A percentile compares a stretch with the other conserved stretches of the same genome.
These are phyloP conservation scores for Sabuloglossum arenarium DNA, from an alignment of 495 filamentous ascomycete genomes.

Conservation along the genomic window DNA sequence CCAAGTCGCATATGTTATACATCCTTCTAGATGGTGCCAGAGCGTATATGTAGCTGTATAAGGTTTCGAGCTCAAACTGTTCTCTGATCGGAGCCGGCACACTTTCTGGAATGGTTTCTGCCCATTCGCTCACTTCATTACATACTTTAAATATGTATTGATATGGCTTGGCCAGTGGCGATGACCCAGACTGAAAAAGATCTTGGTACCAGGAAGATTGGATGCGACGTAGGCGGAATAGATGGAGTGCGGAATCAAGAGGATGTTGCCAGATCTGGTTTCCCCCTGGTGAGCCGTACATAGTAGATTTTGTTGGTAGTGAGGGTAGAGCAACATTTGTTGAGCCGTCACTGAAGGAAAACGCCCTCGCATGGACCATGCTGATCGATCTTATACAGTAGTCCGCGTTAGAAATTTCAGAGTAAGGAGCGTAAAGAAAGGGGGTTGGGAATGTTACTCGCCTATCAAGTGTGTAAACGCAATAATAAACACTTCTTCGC, in stretches of 20 bases:
- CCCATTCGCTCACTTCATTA: slow-evolving; percentile 44
- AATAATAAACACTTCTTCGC: slow-evolving; percentile 63
- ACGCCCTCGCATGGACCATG: slow-evolving; percentile 56
- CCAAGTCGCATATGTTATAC: slow-evolving; percentile 42
- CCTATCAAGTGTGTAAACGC: slow-evolving; percentile 74
- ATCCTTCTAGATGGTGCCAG: slow-evolving; percentile 50
- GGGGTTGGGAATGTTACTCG: slow-evolving; percentile 23
- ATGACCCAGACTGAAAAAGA: slow-evolving; percentile 48
- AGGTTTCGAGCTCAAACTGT: slow-evolving; percentile 58
- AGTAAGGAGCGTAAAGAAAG: background rate
- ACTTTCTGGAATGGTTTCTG: slow-evolving; percentile 33
- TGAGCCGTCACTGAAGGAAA: slow-evolving; percentile 85
- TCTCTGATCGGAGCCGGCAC: slow-evolving; percentile 37
- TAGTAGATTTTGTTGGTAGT: slow-evolving; percentile 16
- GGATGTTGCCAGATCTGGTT: slow-evolving; percentile 27
- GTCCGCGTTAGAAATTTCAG: background rate
- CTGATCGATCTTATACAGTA: slow-evolving; percentile 45
- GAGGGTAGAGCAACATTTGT: slow-evolving; percentile 41
- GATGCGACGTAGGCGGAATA: slow-evolving; percentile 55
- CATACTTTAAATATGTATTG: slow-evolving; percentile 42
- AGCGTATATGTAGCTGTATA: slow-evolving; percentile 70
- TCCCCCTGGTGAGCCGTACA: slow-evolving; percentile 13
- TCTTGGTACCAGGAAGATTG: slow-evolving; percentile 70
- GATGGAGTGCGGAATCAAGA: slow-evolving; percentile 31
- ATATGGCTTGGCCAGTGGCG: slow-evolving; percentile 36